Percentiles rank a stretch among this genome's conserved stretches.
phyloP scores from a whole-genome alignment of 208 protist species.

The Crithidia mellificae region DNA sequence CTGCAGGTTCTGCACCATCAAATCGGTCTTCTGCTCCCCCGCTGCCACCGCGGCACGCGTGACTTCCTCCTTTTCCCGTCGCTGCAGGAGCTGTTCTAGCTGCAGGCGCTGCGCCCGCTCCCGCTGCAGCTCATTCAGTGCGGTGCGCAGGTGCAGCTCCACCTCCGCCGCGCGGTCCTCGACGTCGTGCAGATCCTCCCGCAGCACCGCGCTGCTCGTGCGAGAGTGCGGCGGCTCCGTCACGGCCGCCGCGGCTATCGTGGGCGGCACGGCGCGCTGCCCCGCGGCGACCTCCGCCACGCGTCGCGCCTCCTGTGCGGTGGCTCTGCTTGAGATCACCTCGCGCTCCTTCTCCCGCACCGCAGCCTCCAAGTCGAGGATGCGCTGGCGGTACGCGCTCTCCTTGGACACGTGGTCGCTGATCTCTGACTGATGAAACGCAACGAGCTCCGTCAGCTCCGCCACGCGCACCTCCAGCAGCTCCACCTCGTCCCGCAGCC shows the following conservation, averaged over 20 bases:
- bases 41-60: not conserved
- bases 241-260: not conserved
- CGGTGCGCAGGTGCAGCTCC: conserved; percentile 37
- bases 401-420: conserved; percentile 50
- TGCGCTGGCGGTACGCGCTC: conserved; percentile 52
- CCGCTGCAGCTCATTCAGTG: conserved; percentile 34
- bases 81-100: conserved; percentile 26
- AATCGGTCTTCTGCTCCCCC: not conserved
- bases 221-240: not conserved
- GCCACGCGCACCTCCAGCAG: conserved; percentile 33
- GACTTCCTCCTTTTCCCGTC: conserved; percentile 20
- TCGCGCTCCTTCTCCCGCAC: conserved; percentile 34
- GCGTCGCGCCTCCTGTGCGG: conserved; percentile 27
- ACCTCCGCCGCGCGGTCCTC: conserved; percentile 20
- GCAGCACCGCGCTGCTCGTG: conserved; percentile 27
- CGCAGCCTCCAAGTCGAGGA: conserved; percentile 51
- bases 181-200: conserved; percentile 26
- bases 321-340: conserved; percentile 8
- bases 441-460: conserved; percentile 43
- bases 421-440: conserved; percentile 62
- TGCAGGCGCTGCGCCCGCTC: conserved; percentile 39
- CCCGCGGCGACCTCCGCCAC: not conserved
- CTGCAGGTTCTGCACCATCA: conserved; percentile 2
- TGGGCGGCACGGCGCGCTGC: not conserved
- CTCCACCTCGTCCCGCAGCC: conserved; percentile 23